Conservation (phyloP, 2,329 filamentous ascomycete species). For the Endoconidiophora laricicola region DNA sequence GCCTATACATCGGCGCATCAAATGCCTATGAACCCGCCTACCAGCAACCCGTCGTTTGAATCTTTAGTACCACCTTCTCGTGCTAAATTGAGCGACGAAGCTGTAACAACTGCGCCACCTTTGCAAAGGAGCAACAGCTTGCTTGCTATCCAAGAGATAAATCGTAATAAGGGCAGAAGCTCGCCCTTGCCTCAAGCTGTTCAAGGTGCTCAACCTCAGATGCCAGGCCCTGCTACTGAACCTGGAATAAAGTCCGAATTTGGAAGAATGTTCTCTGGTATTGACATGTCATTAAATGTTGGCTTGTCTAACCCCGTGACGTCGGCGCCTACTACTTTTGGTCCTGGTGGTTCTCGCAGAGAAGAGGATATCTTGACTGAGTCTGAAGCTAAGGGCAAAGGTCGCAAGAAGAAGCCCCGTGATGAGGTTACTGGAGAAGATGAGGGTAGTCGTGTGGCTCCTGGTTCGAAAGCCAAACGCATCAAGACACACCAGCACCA, state of each 20-base stretch:
- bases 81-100: constrained; percentile 28
- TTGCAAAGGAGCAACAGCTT: constrained; percentile 32
- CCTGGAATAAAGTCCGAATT: constrained; percentile 90
- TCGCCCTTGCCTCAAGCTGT: constrained; percentile 88
- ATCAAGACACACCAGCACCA: constrained; percentile 45
- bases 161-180: constrained; percentile 56
- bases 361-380: constrained; percentile 32
- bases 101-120: constrained; percentile 34
- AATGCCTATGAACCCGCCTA: background rate
- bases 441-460: constrained; percentile 47
- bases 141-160: constrained; percentile 64
- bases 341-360: constrained; percentile 26
- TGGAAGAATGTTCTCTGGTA: constrained; percentile 88
- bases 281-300: constrained; percentile 44
- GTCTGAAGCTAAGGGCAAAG: constrained; percentile 26
- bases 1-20: constrained; percentile 22
- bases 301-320: constrained; percentile 35
- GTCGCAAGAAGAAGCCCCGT: constrained; percentile 52
- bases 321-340: constrained; percentile 20
- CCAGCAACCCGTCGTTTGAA: constrained; percentile 13
- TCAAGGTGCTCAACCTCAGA: constrained; percentile 72
- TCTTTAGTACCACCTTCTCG: constrained; percentile 21
- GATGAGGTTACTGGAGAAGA: constrained; percentile 55
- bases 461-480: constrained; percentile 47
- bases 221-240: constrained; percentile 62